A percentile compares a stretch with the other conserved stretches of the same genome.
These are phyloP conservation scores for Earliella scabrosa DNA, from an alignment of 1,284 basidiomycete species.

Conservation along the genomic window DNA sequence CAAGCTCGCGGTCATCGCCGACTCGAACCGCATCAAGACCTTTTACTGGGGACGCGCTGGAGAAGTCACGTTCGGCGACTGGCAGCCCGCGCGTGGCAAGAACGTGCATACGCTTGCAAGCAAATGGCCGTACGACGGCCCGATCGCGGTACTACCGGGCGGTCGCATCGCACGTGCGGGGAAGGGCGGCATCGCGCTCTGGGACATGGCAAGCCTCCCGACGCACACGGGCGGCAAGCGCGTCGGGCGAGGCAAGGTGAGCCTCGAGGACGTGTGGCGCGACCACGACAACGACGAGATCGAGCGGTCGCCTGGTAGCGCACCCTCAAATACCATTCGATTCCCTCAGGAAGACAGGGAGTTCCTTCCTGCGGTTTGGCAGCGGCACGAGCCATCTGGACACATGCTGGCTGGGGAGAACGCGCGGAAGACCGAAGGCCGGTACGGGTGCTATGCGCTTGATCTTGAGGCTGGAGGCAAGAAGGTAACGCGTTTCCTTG, in stretches of 20 bases:
- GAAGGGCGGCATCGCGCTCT: conserved; percentile 33
- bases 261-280: conserved; percentile 28
- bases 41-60: conserved; percentile 13
- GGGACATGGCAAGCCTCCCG: conserved; percentile 37
- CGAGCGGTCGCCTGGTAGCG: conserved; percentile 38
- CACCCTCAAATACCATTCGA: conserved; percentile 26
- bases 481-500: conserved; percentile 38
- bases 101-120: conserved; percentile 39
- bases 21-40: conserved; percentile 27
- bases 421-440: conserved; percentile 11
- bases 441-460: conserved; percentile 32
- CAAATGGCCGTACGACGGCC: conserved; percentile 29
- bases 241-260: conserved; percentile 18
- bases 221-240: conserved; percentile 31
- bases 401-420: conserved; percentile 35
- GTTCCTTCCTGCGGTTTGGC: conserved; percentile 33
- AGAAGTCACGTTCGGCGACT: conserved; percentile 10
- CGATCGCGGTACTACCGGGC: conserved; percentile 31
- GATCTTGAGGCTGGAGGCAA: conserved; percentile 39
- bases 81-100: conserved; percentile 9
- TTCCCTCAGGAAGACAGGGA: conserved; percentile 19
- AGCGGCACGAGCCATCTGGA: conserved; percentile 32
- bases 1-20: conserved; percentile 24
- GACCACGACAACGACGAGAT: conserved; percentile 33
- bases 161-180: conserved; percentile 37